Evolutionary conservation across 257 asterid species (phyloP), one percentile per base, ranked within the genome.

Genomic region (Capsicum baccatum): DNA sequence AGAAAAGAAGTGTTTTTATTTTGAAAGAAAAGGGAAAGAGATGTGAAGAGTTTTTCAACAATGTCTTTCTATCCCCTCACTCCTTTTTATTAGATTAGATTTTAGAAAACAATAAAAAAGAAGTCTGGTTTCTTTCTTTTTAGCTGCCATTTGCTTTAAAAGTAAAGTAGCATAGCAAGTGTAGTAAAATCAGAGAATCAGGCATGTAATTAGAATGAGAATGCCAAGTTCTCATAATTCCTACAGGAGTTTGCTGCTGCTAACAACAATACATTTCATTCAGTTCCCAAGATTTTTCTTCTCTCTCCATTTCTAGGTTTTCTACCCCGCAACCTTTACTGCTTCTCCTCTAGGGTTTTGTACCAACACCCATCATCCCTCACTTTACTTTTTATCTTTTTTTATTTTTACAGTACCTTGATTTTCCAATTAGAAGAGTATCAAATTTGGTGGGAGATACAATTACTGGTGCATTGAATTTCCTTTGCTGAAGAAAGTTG

Each of bases 301-400:
- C 85, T 83, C 84, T 90, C 88, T 84, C 69, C 79, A 84, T 48
- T 76, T 90, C 92, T 89, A 90, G 94, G 94, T 91, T 89, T 92
- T 88, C 85, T 88, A 85, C 83, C 85, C 85, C 68, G 44, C 44
- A 69, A 59, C 17, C 67, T 10, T 60, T 60, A 8, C 37, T 82
- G 85, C 90, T 89, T 70, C 83, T 81, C 86, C 87, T 71, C 89
- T 93, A 88, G 96, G 96, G 96, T 87, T 92, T 89, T 91, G 94
- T 85, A 87, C 92, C 92, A 83, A 83, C 91, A 83, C 50, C 58
- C 90, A 83, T 81, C 90, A 84, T 11, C 59, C 59, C 19, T 60
- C 21, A 56, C 50, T 80, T 78, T 63, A 52, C 12, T 33, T 12
- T 37, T 78, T 13, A 44, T 37, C 33, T 59, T 10, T 57, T 47